These are phyloP conservation scores for Calonectria pseudoreteaudii DNA, from an alignment of 2,329 filamentous ascomycete genomes.

Conservation along the genomic window DNA sequence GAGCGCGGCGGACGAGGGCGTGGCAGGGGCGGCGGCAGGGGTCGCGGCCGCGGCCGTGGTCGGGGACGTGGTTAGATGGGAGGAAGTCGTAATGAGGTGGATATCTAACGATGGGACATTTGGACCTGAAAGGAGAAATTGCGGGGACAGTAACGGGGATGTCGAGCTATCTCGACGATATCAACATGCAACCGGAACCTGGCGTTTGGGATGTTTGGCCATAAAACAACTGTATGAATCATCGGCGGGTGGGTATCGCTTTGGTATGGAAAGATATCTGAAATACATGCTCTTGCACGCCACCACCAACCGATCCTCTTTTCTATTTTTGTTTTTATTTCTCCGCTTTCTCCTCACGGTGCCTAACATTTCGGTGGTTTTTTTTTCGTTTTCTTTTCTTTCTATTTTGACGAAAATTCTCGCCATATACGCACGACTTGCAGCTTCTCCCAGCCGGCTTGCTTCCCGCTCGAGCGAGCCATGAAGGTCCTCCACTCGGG, in stretches of 20 bases:
- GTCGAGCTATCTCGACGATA: constrained; percentile 38
- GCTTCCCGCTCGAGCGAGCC: constrained; percentile 85
- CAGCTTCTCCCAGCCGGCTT: constrained; percentile 94
- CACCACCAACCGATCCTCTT: constrained; percentile 24
- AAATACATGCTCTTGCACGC: constrained; percentile 45
- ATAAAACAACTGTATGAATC: constrained; percentile 44
- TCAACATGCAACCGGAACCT: constrained; percentile 47
- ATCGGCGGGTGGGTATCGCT: constrained; percentile 43
- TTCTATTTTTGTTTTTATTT: not conserved
- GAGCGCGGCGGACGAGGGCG: constrained; percentile 68
- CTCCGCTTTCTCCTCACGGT: not conserved
- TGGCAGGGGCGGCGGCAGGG: constrained; percentile 66
- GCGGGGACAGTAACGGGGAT: constrained; percentile 30
- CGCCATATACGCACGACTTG: constrained; percentile 90
- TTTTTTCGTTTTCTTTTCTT: not conserved
- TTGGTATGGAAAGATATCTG: constrained; percentile 48
- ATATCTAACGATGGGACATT: constrained; percentile 18
- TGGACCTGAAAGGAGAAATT: constrained; percentile 21
- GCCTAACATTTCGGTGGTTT: not conserved
- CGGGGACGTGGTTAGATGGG: constrained; percentile 47
- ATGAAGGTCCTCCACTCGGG: constrained; percentile 78
- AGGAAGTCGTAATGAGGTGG: constrained; percentile 2
- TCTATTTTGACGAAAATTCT: constrained; percentile 41
- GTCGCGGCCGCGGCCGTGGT: constrained; percentile 61
- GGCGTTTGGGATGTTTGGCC: constrained; percentile 52